phyloP scores from a whole-genome alignment of 2,329 filamentous ascomycete genomes.

The Plectosphaerella cucumerina region DNA sequence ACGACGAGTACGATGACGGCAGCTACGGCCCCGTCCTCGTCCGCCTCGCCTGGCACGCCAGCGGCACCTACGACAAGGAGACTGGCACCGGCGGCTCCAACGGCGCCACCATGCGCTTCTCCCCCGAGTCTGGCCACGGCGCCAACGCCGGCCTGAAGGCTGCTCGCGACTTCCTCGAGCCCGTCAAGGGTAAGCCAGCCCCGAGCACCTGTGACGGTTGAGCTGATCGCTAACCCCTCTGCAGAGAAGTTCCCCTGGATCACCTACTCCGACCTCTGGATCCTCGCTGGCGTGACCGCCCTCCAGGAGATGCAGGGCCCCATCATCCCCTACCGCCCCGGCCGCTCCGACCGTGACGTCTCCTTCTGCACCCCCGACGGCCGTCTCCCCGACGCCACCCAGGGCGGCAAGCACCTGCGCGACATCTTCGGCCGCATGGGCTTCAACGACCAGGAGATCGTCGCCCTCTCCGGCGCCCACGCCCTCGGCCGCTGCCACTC shows the following conservation, averaged over 20 bases:
- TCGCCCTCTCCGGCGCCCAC: slow-evolving; percentile 82
- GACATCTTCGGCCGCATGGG: slow-evolving; percentile 96
- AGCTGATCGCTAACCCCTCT: slow-evolving; percentile 14
- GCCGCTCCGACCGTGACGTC: slow-evolving; percentile 74
- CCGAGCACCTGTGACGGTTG: too few species aligned
- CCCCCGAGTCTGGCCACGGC: slow-evolving; percentile 82
- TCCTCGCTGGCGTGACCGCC: slow-evolving; percentile 76
- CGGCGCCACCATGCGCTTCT: slow-evolving; percentile 94
- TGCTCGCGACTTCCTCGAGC: slow-evolving; percentile 90
- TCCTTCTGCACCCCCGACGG: slow-evolving; percentile 90
- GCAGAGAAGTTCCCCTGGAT: slow-evolving; percentile 88
- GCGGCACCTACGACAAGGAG: slow-evolving; percentile 84
- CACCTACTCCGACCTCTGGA: slow-evolving; percentile 95
- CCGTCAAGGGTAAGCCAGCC: slow-evolving; percentile 68
- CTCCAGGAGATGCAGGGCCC: slow-evolving; percentile 96
- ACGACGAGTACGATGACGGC: slow-evolving; percentile 94
- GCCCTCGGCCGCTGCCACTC: slow-evolving; percentile 86
- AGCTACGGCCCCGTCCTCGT: slow-evolving; percentile 91
- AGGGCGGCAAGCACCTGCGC: slow-evolving; percentile 79
- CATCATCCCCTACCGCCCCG: slow-evolving; percentile 80
- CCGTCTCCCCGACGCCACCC: slow-evolving; percentile 72
- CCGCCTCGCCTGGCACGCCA: slow-evolving; percentile 89
- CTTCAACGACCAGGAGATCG: slow-evolving; percentile 95
- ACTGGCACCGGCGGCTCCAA: slow-evolving; percentile 91
- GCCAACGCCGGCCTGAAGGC: slow-evolving; percentile 87